A percentile compares a stretch with the other conserved stretches of the same genome.
Conservation (phyloP, 2,329 filamentous ascomycete species). For the Ophiostoma tasmaniense region DNA sequence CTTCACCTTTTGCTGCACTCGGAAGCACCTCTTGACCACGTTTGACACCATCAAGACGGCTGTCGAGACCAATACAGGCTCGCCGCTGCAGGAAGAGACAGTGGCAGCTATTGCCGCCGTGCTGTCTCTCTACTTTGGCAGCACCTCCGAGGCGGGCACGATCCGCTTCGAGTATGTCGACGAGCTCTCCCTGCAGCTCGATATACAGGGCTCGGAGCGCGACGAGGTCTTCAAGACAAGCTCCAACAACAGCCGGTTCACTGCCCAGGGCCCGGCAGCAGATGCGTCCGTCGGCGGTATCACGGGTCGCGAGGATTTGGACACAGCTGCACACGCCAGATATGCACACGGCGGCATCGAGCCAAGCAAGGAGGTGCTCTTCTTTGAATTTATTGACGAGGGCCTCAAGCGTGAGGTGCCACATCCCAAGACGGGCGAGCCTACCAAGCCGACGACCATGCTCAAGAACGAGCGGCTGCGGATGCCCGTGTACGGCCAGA, state of each 20-base stretch:
- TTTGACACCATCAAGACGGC: constrained; percentile 79
- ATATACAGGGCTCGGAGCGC: constrained; percentile 59
- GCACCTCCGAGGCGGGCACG: constrained; percentile 53
- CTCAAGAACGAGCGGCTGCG: constrained; percentile 72
- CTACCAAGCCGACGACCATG: constrained; percentile 57
- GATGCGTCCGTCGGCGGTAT: constrained; percentile 50
- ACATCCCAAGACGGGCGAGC: constrained; percentile 63
- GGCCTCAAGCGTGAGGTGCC: constrained; percentile 76
- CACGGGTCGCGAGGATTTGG: constrained; percentile 32
- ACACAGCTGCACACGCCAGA: background rate
- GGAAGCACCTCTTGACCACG: constrained; percentile 86
- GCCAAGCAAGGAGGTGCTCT: constrained; percentile 58
- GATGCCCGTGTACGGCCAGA: constrained; percentile 88
- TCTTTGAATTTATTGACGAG: constrained; percentile 89
- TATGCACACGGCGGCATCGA: constrained; percentile 17
- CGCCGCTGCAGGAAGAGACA: constrained; percentile 62
- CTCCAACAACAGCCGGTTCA: constrained; percentile 31
- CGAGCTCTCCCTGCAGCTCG: constrained; percentile 71
- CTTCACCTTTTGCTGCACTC: constrained; percentile 88
- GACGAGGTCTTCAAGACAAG: constrained; percentile 57
- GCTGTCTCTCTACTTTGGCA: constrained; percentile 14
- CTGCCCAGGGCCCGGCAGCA: constrained; percentile 39
- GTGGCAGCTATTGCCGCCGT: constrained; percentile 67
- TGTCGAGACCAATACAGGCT: constrained; percentile 74
- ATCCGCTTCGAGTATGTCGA: constrained; percentile 84